phyloP scores from a whole-genome alignment of 345 rosid genomes.

The Trapa incisa region DNA sequence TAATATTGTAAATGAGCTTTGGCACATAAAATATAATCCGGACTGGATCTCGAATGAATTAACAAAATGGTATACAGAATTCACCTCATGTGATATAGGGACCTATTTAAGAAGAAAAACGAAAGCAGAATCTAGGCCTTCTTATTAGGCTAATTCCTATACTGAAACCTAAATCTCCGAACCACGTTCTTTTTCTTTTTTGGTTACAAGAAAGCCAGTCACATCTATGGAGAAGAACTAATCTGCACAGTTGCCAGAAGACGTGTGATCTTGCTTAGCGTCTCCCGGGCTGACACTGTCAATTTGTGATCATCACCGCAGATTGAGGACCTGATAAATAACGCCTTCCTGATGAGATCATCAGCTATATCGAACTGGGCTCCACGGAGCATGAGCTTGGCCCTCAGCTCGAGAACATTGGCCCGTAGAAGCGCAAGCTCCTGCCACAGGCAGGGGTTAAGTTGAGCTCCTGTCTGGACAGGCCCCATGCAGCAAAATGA shows the following conservation, averaged over 20 bases:
- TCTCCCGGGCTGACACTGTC: slow-evolving; percentile 65
- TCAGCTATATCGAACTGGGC: slow-evolving; percentile 77
- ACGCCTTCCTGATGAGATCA: slow-evolving; percentile 76
- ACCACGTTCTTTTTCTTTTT: neutral
- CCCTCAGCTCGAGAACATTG: slow-evolving; percentile 77
- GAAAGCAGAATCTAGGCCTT: neutral
- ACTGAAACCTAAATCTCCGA: slow-evolving; percentile 22
- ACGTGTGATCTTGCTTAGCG: slow-evolving; percentile 72
- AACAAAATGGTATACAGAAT: slow-evolving; percentile 14
- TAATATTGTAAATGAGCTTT: neutral
- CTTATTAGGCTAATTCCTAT: slow-evolving; percentile 30
- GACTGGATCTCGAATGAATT: slow-evolving; percentile 3
- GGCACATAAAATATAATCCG: neutral
- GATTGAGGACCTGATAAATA: slow-evolving; percentile 74
- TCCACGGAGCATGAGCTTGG: slow-evolving; percentile 81
- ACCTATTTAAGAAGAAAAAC: slow-evolving; percentile 18
- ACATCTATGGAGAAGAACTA: slow-evolving; percentile 51
- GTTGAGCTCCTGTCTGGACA: slow-evolving; percentile 66
- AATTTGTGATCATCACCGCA: slow-evolving; percentile 83
- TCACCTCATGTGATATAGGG: slow-evolving; percentile 9
- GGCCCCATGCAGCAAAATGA: slow-evolving; percentile 83
- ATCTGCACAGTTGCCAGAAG: slow-evolving; percentile 63
- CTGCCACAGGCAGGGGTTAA: slow-evolving; percentile 87
- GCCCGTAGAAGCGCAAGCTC: slow-evolving; percentile 83
- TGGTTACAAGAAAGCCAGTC: slow-evolving; percentile 21